A percentile compares a stretch with the other conserved stretches of the same genome.
Conservation (phyloP, 345 rosid species). For the Acer yangbiense region DNA sequence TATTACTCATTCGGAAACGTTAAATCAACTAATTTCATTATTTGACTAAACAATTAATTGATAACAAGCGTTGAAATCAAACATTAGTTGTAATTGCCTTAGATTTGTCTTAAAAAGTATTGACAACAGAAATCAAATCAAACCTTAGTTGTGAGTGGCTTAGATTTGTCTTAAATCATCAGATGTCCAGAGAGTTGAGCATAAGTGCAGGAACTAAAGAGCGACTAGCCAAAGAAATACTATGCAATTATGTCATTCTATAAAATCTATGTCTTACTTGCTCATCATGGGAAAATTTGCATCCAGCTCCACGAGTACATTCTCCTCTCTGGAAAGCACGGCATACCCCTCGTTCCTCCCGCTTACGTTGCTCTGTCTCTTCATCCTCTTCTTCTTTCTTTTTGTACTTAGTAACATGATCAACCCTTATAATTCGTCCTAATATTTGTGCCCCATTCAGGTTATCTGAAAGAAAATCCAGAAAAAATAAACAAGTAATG, state of each 20-base stretch:
- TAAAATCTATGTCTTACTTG: conserved; percentile 49
- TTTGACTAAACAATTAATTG: background rate
- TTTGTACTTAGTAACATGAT: conserved; percentile 66
- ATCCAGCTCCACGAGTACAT: conserved; percentile 81
- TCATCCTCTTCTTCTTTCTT: conserved; percentile 94
- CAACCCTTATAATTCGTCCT: conserved; percentile 74
- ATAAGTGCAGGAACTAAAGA: background rate
- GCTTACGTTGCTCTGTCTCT: conserved; percentile 56
- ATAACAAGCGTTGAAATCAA: background rate
- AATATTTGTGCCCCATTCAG: conserved; percentile 74
- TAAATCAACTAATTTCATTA: background rate
- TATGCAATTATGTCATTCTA: background rate
- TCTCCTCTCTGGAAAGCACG: conserved; percentile 93
- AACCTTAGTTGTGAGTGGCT: background rate
- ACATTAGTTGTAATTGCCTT: no score
- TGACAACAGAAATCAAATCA: background rate
- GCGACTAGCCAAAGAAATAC: background rate
- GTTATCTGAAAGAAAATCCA: no score
- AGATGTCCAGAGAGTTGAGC: background rate
- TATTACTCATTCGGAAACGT: background rate
- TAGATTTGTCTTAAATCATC: background rate
- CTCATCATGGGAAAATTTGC: conserved; percentile 87
- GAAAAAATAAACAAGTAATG: no score
- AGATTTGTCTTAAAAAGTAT: background rate
- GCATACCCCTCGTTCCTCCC: conserved; percentile 90